These are phyloP conservation scores for Colletotrichum sp. DNA, from an alignment of 2,329 filamentous ascomycete species.

Conservation along the genomic window DNA sequence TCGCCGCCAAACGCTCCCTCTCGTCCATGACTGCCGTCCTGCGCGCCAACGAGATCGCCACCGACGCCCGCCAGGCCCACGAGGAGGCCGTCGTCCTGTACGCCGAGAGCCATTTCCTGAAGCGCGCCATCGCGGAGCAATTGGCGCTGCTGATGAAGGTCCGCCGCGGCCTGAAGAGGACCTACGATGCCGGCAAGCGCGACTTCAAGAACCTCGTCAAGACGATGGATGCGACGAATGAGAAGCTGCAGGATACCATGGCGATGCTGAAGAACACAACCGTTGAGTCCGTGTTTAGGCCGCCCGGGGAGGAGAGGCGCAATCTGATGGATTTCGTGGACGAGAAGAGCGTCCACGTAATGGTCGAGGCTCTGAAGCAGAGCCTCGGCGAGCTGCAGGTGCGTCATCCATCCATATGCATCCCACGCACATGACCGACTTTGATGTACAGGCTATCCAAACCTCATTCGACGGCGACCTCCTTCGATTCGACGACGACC, in stretches of 20 bases:
- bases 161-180: slow-evolving; percentile 54
- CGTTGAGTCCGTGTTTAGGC: slow-evolving; percentile 69
- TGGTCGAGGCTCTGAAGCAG: slow-evolving; percentile 70
- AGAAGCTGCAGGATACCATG: slow-evolving; percentile 70
- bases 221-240: slow-evolving; percentile 70
- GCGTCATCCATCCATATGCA: background rate
- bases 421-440: background rate
- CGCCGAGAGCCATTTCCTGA: slow-evolving; percentile 72
- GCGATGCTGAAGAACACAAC: slow-evolving; percentile 65
- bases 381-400: slow-evolving; percentile 76
- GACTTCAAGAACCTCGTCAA: slow-evolving; percentile 68
- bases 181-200: slow-evolving; percentile 61
- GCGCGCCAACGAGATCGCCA: slow-evolving; percentile 86
- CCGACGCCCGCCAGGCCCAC: slow-evolving; percentile 73
- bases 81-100: slow-evolving; percentile 79
- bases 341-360: slow-evolving; percentile 68
- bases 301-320: slow-evolving; percentile 61
- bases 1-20: slow-evolving; percentile 86
- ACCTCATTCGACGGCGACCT: slow-evolving; percentile 79
- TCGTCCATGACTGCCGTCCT: slow-evolving; percentile 83
- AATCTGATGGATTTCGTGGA: slow-evolving; percentile 80
- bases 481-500: slow-evolving; percentile 74
- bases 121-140: slow-evolving; percentile 64
- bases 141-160: slow-evolving; percentile 55
- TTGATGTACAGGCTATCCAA: slow-evolving; percentile 58